phyloP scores from a whole-genome alignment of 2,329 filamentous ascomycete species.

The Fusarium sacchari region DNA sequence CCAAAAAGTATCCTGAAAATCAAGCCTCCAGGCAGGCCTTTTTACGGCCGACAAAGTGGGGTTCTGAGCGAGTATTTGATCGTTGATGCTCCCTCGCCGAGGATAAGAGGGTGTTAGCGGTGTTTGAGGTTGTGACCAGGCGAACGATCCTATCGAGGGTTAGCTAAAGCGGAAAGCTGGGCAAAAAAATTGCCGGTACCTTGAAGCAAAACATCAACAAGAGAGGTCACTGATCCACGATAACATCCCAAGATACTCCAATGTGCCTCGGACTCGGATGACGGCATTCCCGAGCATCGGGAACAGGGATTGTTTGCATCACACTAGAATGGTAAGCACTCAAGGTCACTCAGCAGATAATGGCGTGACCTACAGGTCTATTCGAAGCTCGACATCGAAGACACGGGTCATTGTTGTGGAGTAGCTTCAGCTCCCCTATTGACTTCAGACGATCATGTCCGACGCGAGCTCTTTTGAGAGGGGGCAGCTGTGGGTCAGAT shows the following conservation, averaged over 20 bases:
- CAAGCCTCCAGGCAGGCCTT: constrained; percentile 57
- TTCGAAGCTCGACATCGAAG: constrained; percentile 61
- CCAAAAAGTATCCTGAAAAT: constrained; percentile 68
- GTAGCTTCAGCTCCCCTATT: constrained; percentile 64
- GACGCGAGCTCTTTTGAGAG: constrained; percentile 63
- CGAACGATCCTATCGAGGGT: constrained; percentile 53
- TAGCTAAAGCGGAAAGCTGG: constrained; percentile 5
- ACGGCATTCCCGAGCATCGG: constrained; percentile 55
- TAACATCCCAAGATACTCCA: constrained; percentile 64
- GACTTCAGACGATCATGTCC: constrained; percentile 65
- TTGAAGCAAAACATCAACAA: constrained; percentile 62
- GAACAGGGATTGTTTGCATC: constrained; percentile 61
- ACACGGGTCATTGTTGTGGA: constrained; percentile 59
- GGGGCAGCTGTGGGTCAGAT: constrained; percentile 63
- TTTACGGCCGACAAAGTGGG: constrained; percentile 52
- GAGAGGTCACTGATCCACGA: constrained; percentile 57
- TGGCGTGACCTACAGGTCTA: constrained; percentile 53
- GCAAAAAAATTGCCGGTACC: constrained; percentile 48
- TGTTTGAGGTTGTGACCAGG: constrained; percentile 61
- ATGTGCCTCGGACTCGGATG: constrained; percentile 53
- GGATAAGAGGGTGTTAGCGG: constrained; percentile 62
- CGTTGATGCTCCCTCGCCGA: constrained; percentile 61
- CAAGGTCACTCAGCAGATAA: background rate
- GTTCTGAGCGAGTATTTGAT: constrained; percentile 60
- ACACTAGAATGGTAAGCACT: constrained; percentile 53